These are phyloP conservation scores for Fraxinus ornus DNA, from an alignment of 305 asterid species.

Conservation along the genomic window DNA sequence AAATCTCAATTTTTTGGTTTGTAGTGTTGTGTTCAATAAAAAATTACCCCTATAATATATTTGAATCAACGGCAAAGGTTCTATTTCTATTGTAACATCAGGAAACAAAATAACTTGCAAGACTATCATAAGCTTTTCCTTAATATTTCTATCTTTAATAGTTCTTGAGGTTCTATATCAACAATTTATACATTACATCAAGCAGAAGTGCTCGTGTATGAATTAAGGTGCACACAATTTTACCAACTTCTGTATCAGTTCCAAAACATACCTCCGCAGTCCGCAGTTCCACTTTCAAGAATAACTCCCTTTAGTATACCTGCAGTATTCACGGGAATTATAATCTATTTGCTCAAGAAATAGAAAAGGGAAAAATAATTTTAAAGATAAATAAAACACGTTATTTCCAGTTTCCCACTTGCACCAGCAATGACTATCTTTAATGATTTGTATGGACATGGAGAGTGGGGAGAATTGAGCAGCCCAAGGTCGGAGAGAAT, in stretches of 20 bases:
- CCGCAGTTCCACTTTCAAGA: conserved; percentile 87
- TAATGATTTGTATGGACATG: conserved; percentile 76
- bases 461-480: conserved; percentile 25
- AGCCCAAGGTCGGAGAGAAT: too few species aligned
- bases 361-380: not conserved
- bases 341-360: not conserved
- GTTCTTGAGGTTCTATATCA: not conserved
- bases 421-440: conserved; percentile 93
- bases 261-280: conserved; percentile 62
- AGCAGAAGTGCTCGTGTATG: not conserved
- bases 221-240: not conserved
- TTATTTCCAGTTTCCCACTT: conserved; percentile 39
- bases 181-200: not conserved
- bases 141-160: not conserved
- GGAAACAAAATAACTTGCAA: not conserved
- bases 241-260: not conserved
- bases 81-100: not conserved
- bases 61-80: not conserved
- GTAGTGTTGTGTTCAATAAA: too few species aligned
- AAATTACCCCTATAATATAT: too few species aligned
- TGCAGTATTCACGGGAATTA: conserved; percentile 24
- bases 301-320: conserved; percentile 79
- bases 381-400: not conserved
- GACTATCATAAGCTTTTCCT: not conserved
- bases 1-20: too few species aligned